phyloP scores from a whole-genome alignment of 495 filamentous ascomycete genomes.

The Pseudevernia furfuracea region DNA sequence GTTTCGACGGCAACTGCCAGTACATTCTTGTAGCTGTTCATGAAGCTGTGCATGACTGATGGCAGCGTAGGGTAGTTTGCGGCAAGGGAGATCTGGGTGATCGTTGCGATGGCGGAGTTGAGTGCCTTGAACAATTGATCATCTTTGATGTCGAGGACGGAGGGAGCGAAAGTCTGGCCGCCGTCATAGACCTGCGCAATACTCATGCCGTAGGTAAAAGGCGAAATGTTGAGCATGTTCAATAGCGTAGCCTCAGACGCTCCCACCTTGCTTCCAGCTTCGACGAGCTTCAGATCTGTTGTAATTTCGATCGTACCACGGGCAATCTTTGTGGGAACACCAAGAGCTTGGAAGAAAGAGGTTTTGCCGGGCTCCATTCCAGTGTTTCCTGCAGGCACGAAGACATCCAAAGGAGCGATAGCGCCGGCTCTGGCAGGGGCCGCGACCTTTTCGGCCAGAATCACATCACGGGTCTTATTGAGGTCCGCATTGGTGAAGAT shows the following conservation, averaged over 20 bases:
- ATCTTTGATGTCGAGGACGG: conserved; percentile 88
- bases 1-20: conserved; percentile 84
- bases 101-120: conserved; percentile 71
- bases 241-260: conserved; percentile 96
- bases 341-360: conserved; percentile 99
- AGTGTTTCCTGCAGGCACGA: conserved; percentile 92
- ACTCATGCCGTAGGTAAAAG: conserved; percentile 99
- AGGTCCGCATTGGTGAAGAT: conserved; percentile 98
- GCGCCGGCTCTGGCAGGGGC: conserved; percentile 96
- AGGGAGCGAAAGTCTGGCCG: conserved; percentile 78
- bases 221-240: conserved; percentile 99
- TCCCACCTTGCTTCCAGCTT: conserved; percentile 87
- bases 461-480: conserved; percentile 84
- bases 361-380: conserved; percentile 99
- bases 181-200: conserved; percentile 92
- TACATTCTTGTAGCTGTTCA: conserved; percentile 97
- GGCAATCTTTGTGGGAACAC: conserved; percentile 99
- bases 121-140: conserved; percentile 81
- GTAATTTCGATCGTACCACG: conserved; percentile 99
- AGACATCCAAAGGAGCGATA: conserved; percentile 82
- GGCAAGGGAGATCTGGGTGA: conserved; percentile 84
- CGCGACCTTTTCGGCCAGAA: conserved; percentile 92
- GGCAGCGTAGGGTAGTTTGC: conserved; percentile 93
- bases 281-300: conserved; percentile 93
- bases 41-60: conserved; percentile 84